Base-by-base conservation (phyloP, 495 filamentous ascomycete species). In the Polyplosphaeria fusca region DNA sequence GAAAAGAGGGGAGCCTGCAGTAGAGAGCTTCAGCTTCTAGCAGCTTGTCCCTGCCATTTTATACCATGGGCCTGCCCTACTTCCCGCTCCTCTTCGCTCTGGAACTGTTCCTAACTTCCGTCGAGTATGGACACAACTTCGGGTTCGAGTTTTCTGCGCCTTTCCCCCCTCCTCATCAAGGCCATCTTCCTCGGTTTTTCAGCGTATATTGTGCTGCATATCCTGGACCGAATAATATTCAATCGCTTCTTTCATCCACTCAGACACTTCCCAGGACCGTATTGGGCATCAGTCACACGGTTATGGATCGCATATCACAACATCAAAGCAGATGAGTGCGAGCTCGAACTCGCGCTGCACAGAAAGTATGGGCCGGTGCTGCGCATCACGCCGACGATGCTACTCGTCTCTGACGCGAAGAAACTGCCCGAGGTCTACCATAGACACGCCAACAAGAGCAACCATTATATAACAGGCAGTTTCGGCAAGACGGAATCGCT, bases 171-270 rank as follows among this genome's bases (percentile, higher is more conserved):
- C 20, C 38, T 30, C 19, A 40, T 42, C 13, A n/a, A 26, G 5
- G 38, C 26, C 49, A 42, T 59, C 32, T 28, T 63, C 28, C 37
- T 60, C 20, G 48, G 27, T 9, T 43, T 60, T 45, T 26, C 30
- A 7, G 53, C 45, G 23, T 63, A 49, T 30, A 40, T 65, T 20
- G 37, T 40, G 0, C 37, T 61, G 37, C 27, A 35, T n/a, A 47
- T 55, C 24, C 1, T 56, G 2, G 49, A 55, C 42, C 65, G 63
- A 35, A 57, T 69, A 12, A 56, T 80, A 25, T 72, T 78, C 56
- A 80, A 80, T 48, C 71, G 72, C 39, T 81, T 77, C 65, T 78
- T 80, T 52, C 76, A 79, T 48, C 77, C 78, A 4, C 66, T 82
- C 1, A 60, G 70, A 1, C 60, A 61, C 20, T 79, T 80, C 49